Base-by-base conservation (phyloP, 2,329 filamentous ascomycete genomes). In the Ophiosphaerella korrae region DNA sequence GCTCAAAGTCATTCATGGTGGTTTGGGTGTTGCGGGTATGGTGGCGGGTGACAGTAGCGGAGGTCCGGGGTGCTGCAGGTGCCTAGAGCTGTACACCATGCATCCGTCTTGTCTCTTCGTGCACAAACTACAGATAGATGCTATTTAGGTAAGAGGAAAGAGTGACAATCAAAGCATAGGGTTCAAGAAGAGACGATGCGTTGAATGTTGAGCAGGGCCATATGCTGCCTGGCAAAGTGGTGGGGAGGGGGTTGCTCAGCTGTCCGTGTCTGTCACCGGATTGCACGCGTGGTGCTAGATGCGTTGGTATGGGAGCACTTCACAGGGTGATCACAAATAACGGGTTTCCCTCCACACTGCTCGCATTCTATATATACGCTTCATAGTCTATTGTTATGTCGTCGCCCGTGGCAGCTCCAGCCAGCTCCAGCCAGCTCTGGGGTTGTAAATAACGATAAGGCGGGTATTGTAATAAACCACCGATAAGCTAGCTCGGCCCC, bases 1-100 rank as follows among this genome's bases (percentile, higher is more conserved):
- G 88, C 62, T 89, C 84, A 53, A 95, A 78, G 67, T 96, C 90
- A 66, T 82, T 81, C 85, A 88, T 86, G 55, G 50, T 38, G 48
- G 26, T 35, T 51, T 36, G 38, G 43, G 46, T 21, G 33, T 39
- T 23, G 45, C 29, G 43, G 21, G 41, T 45, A 32, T 31, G 12
- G 37, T 24, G 31, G 37, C 47, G 32, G 49, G 46, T 38, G 45
- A 50, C 46, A 50, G 45, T 47, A 38, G 54, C 54, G 57, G 59
- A 52, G 48, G 58, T 45, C 48, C 42, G 54, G 53, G 45, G 41
- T 48, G 53, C 43, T 42, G 48, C 37, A 42, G 57, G 37, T 53
- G 45, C 45, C 55, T 42, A 31, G 42, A 46, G 54, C 45, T 53
- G 50, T 21, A 38, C 56, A 53, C 51, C 58, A 60, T 57, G 45